Evolutionary conservation across 352 stramenopile species (phyloP), one percentile per base, ranked within the genome.

Genomic region (Pythium sp.): DNA sequence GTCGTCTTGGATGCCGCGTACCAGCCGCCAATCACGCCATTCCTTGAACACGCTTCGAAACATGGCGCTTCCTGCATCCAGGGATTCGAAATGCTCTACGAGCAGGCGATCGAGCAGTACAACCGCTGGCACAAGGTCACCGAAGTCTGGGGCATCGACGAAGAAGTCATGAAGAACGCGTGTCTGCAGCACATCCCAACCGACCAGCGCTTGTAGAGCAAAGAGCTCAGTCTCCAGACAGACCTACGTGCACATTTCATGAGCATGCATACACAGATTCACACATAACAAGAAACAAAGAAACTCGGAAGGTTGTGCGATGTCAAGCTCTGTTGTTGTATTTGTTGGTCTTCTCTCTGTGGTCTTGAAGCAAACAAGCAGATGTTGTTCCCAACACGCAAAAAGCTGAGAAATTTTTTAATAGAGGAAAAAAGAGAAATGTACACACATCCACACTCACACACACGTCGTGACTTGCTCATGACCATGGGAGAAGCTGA

Each of bases 1-100:
- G 80, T 99, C 28, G 90, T 99, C 41, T 91, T 99, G 73, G 97
- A 99, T 68, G 98, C 98, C 0, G 98, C 98, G 66, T 99, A 99
- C 87, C 98, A 98, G 79, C 97, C 97, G 34, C 96, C 97, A 67
- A 78, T 95, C 57, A 99, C 97, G 14, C 88, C 91, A 30, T 90
- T 99, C 26, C 76, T 99, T 20, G 77, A 75, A 24, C 94, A 99
- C 68, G 96, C 95, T 2, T 68, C 89, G 34, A 80, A 76, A 7
- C 78, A 77, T n/a, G 94, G 92, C 20, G 98, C 89, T 58, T 63
- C 81, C 57, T 90, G 96, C 60, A 93, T 99, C 51, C 90, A 99
- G 68, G 98, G 97, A 58, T 98, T 95, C 26, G 97, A 99, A 71
- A 99, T 99, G 98, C 81, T 99, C 22, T 98, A 98, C 72, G 95